Evolutionary conservation across 177 flowering plant genomes (phyloP).

Genomic region (Telopea speciosissima): DNA sequence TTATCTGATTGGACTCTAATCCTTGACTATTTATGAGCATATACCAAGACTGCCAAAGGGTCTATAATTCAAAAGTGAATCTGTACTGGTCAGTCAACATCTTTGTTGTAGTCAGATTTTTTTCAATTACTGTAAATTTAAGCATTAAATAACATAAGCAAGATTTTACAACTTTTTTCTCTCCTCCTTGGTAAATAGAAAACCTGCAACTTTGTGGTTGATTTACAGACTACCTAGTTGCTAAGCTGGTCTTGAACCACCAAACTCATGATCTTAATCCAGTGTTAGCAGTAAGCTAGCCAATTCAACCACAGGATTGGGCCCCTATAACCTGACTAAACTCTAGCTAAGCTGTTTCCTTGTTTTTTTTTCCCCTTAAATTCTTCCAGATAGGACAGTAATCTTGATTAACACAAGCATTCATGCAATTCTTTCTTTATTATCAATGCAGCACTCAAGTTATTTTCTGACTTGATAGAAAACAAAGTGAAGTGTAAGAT

Average conservation of each 20-base stretch:
- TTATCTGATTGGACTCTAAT: background rate
- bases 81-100: too few relatives aligned
- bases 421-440: too few relatives aligned
- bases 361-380: background rate
- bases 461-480: background rate
- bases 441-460: background rate
- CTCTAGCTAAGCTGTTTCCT: background rate
- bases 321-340: background rate
- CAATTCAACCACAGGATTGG: background rate
- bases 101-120: too few relatives aligned
- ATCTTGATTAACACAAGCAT: background rate
- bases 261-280: too few relatives aligned
- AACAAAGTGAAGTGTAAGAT: background rate
- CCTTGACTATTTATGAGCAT: background rate
- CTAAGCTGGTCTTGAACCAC: too few relatives aligned
- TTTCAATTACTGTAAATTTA: too few relatives aligned
- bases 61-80: too few relatives aligned
- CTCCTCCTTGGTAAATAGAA: background rate
- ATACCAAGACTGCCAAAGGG: background rate
- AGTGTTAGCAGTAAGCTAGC: too few relatives aligned
- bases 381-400: background rate
- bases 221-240: too few relatives aligned
- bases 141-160: background rate
- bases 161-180: background rate
- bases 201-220: too few relatives aligned